phyloP scores from a whole-genome alignment of 2,329 filamentous ascomycete species.

The Aciculosporium take region DNA sequence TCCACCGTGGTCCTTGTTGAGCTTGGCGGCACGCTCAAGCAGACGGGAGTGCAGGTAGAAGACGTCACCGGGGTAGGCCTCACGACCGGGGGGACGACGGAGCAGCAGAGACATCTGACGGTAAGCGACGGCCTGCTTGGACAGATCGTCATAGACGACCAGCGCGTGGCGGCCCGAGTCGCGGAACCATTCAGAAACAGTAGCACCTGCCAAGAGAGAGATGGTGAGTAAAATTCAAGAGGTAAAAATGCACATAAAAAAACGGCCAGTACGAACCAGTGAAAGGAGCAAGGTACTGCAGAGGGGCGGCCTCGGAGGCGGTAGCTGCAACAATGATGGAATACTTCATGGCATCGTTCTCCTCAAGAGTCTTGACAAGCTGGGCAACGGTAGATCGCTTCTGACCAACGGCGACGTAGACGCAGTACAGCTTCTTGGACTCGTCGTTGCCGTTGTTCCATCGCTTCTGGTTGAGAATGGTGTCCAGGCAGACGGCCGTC shows the following conservation, averaged over 20 bases:
- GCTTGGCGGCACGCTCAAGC: slow-evolving; percentile 97
- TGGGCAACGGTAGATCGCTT: slow-evolving; percentile 99
- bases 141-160: slow-evolving; percentile 87
- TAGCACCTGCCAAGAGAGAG: slow-evolving; percentile 12
- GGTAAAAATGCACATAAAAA: background rate
- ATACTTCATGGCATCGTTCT: slow-evolving; percentile 99
- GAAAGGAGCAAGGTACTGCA: slow-evolving; percentile 92
- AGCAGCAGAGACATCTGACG: slow-evolving; percentile 98
- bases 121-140: slow-evolving; percentile 95
- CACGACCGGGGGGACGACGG: slow-evolving; percentile 94
- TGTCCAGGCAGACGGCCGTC: slow-evolving; percentile 94
- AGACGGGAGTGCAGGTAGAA: slow-evolving; percentile 99
- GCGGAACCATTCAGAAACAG: slow-evolving; percentile 60
- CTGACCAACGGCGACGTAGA: slow-evolving; percentile 98
- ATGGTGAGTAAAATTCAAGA: background rate
- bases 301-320: slow-evolving; percentile 87
- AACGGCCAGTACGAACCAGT: slow-evolving; percentile 37
- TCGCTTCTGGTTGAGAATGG: slow-evolving; percentile 98
- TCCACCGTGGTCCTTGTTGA: slow-evolving; percentile 88
- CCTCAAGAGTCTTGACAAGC: slow-evolving; percentile 98
- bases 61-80: slow-evolving; percentile 97
- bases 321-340: slow-evolving; percentile 86
- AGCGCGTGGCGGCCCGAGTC: slow-evolving; percentile 81
- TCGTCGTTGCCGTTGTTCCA: slow-evolving; percentile 86
- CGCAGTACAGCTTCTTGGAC: slow-evolving; percentile 97